Conservation (phyloP, 2,329 filamentous ascomycete species). For the Colletotrichum gigasporum region DNA sequence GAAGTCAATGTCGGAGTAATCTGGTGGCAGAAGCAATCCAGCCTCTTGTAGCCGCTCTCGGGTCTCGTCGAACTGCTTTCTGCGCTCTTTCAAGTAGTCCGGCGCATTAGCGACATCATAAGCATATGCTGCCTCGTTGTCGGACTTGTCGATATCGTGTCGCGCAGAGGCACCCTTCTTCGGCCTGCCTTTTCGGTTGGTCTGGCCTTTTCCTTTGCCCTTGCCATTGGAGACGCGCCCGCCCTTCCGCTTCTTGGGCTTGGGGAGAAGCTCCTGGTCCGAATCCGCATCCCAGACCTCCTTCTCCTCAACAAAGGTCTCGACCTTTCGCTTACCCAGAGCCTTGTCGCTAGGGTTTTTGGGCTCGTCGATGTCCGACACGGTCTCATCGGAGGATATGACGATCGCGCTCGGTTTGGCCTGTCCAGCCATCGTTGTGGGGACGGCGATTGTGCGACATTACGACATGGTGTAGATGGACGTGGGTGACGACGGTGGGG, state of each 20-base stretch:
- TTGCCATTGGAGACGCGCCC: conserved; percentile 55
- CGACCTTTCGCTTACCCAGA: conserved; percentile 48
- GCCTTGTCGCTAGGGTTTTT: conserved; percentile 8
- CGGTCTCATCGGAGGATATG: conserved; percentile 20
- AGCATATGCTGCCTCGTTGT: conserved; percentile 51
- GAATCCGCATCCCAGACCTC: conserved; percentile 68
- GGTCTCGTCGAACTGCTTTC: conserved; percentile 73
- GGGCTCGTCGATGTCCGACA: neutral
- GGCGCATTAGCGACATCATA: conserved; percentile 70
- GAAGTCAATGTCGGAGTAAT: conserved; percentile 79
- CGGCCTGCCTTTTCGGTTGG: conserved; percentile 37
- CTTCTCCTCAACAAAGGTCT: conserved; percentile 50
- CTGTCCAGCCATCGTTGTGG: conserved; percentile 10
- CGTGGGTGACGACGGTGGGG: neutral
- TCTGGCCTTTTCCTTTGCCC: conserved; percentile 41
- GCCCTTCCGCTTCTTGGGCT: conserved; percentile 68
- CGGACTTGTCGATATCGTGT: conserved; percentile 41
- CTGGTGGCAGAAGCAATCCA: conserved; percentile 80
- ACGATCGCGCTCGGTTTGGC: neutral
- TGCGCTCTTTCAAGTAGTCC: conserved; percentile 76
- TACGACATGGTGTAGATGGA: neutral
- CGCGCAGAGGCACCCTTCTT: conserved; percentile 35
- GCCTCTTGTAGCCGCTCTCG: conserved; percentile 68
- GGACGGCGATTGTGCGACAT: neutral
- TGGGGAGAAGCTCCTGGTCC: conserved; percentile 68